Percentiles rank a stretch among this genome's conserved stretches.
Evolutionary conservation across 2,329 filamentous ascomycete species (phyloP).

Genomic region (Coniochaeta prunicola): DNA sequence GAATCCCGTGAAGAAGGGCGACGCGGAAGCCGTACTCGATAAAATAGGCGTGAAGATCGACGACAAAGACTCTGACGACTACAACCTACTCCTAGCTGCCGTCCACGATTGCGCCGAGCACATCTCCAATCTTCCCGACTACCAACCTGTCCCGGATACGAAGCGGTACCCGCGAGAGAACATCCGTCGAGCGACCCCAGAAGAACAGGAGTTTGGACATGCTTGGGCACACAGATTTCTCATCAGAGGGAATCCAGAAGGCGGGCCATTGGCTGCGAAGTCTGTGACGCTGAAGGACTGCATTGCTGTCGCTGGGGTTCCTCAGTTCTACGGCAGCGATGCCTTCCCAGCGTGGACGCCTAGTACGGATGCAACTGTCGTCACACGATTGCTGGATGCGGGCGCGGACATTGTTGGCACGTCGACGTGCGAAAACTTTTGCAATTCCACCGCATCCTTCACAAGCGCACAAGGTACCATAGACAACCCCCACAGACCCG

Average conservation of each 20-base stretch:
- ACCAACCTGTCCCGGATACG: constrained; percentile 32
- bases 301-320: constrained; percentile 45
- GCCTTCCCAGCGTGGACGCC: constrained; percentile 42
- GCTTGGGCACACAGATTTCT: constrained; percentile 45
- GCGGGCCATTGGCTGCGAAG: constrained; percentile 28
- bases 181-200: constrained; percentile 27
- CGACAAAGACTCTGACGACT: constrained; percentile 31
- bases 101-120: constrained; percentile 43
- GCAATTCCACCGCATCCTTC: constrained; percentile 38
- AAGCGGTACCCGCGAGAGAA: constrained; percentile 35
- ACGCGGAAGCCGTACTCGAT: constrained; percentile 26
- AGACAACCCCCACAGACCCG: constrained; percentile 34
- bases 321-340: constrained; percentile 45
- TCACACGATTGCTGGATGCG: constrained; percentile 40
- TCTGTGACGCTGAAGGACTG: constrained; percentile 47
- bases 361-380: constrained; percentile 44
- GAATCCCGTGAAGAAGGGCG: constrained; percentile 32
- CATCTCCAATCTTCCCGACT: constrained; percentile 36
- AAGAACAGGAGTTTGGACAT: constrained; percentile 36
- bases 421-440: constrained; percentile 46
- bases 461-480: constrained; percentile 37
- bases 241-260: constrained; percentile 26
- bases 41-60: constrained; percentile 28
- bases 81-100: constrained; percentile 38
- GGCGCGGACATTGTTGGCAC: constrained; percentile 43